A percentile compares a stretch with the other conserved stretches of the same genome.
These are phyloP conservation scores for Russula brevipes DNA, from an alignment of 768 basidiomycete species.

Conservation along the genomic window DNA sequence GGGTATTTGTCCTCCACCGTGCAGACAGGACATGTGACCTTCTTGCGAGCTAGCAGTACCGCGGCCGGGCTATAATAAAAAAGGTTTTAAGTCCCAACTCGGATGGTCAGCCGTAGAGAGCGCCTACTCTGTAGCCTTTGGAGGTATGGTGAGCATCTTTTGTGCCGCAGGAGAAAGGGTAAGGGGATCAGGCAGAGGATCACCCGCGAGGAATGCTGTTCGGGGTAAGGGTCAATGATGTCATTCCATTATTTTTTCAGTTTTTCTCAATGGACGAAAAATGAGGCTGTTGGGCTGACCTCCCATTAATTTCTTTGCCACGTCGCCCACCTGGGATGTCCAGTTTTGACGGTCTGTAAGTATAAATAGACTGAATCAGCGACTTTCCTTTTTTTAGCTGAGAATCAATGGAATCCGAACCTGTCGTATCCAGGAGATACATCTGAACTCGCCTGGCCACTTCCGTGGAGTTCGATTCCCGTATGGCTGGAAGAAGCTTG, in stretches of 20 bases:
- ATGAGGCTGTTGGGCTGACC: conserved; percentile 34
- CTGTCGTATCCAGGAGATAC: conserved; percentile 67
- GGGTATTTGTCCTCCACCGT: conserved; percentile 54
- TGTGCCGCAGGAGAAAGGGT: conserved; percentile 51
- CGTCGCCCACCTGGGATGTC: conserved; percentile 48
- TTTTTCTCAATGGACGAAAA: not conserved
- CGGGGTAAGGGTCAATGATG: not conserved
- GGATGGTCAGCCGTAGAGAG: not conserved
- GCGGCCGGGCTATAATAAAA: conserved; percentile 46
- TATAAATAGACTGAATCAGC: conserved; percentile 29
- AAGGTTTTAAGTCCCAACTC: conserved; percentile 5
- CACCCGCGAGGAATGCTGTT: conserved; percentile 21
- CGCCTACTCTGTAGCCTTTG: conserved; percentile 44
- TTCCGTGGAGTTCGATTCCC: conserved; percentile 39
- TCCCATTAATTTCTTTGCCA: conserved; percentile 46
- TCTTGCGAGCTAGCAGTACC: conserved; percentile 50
- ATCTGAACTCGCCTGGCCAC: conserved; percentile 36
- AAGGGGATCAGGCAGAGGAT: conserved; percentile 50
- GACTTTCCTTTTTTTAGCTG: conserved; percentile 35
- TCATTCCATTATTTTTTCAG: not conserved
- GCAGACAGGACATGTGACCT: conserved; percentile 57
- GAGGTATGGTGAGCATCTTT: conserved; percentile 44
- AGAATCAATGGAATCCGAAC: conserved; percentile 34
- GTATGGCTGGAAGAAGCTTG: conserved; percentile 74
- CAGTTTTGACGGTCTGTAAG: conserved; percentile 36